Evolutionary conservation across 169 alveolate species (phyloP).

Genomic region (Cryptosporidium bovis): DNA sequence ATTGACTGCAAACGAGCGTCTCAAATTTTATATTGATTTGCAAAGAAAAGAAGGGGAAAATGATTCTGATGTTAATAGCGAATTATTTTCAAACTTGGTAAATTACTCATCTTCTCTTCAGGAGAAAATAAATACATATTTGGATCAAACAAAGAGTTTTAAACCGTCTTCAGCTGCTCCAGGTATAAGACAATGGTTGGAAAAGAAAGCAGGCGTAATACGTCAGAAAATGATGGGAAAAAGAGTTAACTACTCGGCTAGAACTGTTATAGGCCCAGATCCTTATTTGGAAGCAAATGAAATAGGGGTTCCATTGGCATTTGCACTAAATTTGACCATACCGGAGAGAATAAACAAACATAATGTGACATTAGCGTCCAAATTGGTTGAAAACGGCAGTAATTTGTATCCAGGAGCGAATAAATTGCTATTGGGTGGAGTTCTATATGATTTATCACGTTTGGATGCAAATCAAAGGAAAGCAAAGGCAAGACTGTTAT

Average conservation of each 20-base stretch:
- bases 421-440: slow-evolving; percentile 76
- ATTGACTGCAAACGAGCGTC: slow-evolving; percentile 77
- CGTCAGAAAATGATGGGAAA: slow-evolving; percentile 99
- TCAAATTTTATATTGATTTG: slow-evolving; percentile 44
- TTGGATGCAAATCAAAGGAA: slow-evolving; percentile 83
- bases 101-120: slow-evolving; percentile 66
- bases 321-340: slow-evolving; percentile 93
- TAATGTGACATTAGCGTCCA: slow-evolving; percentile 87
- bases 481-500: slow-evolving; percentile 87
- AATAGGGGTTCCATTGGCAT: slow-evolving; percentile 95
- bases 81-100: slow-evolving; percentile 58
- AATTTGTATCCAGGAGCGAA: slow-evolving; percentile 97
- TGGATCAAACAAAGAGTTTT: slow-evolving; percentile 80
- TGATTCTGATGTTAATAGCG: slow-evolving; percentile 78
- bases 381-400: slow-evolving; percentile 94
- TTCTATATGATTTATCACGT: slow-evolving; percentile 76
- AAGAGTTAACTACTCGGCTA: slow-evolving; percentile 98
- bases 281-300: slow-evolving; percentile 96
- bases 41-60: slow-evolving; percentile 44
- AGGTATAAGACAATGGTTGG: slow-evolving; percentile 95
- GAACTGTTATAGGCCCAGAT: slow-evolving; percentile 99
- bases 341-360: slow-evolving; percentile 93
- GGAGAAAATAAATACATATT: slow-evolving; percentile 42
- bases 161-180: slow-evolving; percentile 81
- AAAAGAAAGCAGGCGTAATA: slow-evolving; percentile 95